Base-by-base conservation (phyloP, 2,329 filamentous ascomycete genomes). In the Orbilia javanica region DNA sequence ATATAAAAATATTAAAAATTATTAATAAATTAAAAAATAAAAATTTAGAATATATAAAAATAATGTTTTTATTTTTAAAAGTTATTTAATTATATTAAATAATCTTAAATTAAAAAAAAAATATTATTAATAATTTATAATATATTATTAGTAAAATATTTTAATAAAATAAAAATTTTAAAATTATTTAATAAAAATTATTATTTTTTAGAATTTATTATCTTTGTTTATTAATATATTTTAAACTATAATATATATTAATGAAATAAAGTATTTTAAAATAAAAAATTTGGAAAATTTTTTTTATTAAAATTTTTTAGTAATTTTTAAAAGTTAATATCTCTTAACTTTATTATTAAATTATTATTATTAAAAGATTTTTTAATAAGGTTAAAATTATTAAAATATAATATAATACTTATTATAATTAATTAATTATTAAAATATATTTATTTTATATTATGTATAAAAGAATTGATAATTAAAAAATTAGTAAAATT, bases 371-470 rank as follows among this genome's bases (percentile, higher is more conserved):
- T 31, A 29, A 31, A 31, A 31, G 25, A 57, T 57, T 57, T 57
- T 29, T 8, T 57, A 34, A 10, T 57, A 57, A 57, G 31, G 31
- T 57, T 31, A 57, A 31, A 31, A n/a, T n/a, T n/a, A n/a, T n/a
- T 57, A 57, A 57, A 8, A 57, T 57, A 22, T 57, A 57, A 29
- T 57, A 57, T 57, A 57, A 57, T 52, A 20, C 8, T 8, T 7
- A 52, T 52, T 8, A 52, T 52, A 52, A 52, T 22, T 8, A 52
- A 52, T 42, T 6, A 42, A 42, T 42, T 42, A 42, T 6, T 42
- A 13, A 42, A 42, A 42, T 42, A 13, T 42, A 42, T 42, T 3
- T 42, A 42, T 42, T 42, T 42, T 42, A 42, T 42, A 6, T n/a
- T 42, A 42, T 42, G 3, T 42, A 13, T 13, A 13, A 42, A 42